phyloP scores from a whole-genome alignment of 2,329 filamentous ascomycete species.

The Hymenoscyphus fructigenus region DNA sequence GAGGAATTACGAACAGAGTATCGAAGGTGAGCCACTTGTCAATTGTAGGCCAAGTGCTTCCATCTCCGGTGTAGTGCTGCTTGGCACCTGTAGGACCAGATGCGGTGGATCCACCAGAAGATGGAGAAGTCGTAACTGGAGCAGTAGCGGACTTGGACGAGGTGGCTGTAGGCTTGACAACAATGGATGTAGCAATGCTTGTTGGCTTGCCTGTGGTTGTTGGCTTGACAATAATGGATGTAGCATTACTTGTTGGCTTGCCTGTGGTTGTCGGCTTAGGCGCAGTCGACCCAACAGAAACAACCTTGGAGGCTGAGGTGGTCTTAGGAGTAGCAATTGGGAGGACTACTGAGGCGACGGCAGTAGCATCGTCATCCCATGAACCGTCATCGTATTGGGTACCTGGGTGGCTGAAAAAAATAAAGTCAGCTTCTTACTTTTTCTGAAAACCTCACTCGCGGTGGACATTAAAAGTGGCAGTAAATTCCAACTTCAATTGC shows the following conservation, averaged over 20 bases:
- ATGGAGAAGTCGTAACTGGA: background rate
- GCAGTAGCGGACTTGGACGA: background rate
- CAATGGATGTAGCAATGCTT: background rate
- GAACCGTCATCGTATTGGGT: background rate
- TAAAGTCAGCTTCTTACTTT: background rate
- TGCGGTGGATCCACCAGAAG: background rate
- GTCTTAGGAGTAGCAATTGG: background rate
- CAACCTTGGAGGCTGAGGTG: background rate
- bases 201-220: too few relatives aligned
- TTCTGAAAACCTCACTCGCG: background rate
- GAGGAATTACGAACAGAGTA: background rate
- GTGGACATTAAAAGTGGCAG: too few relatives aligned
- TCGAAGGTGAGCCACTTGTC: constrained; percentile 9
- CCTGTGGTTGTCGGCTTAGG: too few relatives aligned
- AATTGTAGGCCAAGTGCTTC: constrained; percentile 9
- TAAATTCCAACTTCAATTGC: too few relatives aligned
- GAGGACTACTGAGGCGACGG: background rate
- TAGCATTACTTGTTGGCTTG: background rate
- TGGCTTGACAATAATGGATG: background rate
- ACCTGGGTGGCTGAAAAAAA: background rate
- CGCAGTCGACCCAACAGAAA: background rate
- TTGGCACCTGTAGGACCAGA: background rate
- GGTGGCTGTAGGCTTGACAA: background rate
- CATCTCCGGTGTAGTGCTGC: constrained; percentile 10
- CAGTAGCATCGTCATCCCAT: background rate